Percentiles rank a stretch among this genome's conserved stretches.
phyloP scores from a whole-genome alignment of 108 stramenopile species.

The Skeletonema marinoi region DNA sequence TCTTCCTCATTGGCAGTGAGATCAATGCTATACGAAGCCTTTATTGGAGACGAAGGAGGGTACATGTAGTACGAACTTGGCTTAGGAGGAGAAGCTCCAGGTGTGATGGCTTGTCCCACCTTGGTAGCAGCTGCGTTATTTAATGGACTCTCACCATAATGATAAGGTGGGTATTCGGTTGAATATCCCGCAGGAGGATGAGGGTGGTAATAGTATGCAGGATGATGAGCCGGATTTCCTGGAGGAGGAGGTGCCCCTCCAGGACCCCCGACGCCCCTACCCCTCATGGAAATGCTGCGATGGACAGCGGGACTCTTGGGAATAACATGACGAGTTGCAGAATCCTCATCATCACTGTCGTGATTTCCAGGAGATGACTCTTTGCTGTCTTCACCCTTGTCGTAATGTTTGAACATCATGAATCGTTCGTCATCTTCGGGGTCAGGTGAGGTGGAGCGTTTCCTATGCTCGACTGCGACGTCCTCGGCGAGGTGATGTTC shows the following conservation, averaged over 20 bases:
- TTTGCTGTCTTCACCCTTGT: neutral
- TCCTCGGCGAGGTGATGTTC: neutral
- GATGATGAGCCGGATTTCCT: neutral
- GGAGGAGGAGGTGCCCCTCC: neutral
- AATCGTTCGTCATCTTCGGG: conserved; percentile 1
- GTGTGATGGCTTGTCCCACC: neutral
- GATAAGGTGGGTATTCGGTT: neutral
- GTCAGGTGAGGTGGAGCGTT: neutral
- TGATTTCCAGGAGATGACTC: neutral
- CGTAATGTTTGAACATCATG: conserved; percentile 6
- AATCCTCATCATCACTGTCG: neutral
- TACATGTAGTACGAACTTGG: conserved; percentile 1
- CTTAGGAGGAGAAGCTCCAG: neutral
- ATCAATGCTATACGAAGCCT: neutral
- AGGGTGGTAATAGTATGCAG: neutral
- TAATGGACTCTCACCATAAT: neutral
- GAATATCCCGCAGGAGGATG: neutral
- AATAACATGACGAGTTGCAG: neutral
- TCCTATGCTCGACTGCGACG: neutral
- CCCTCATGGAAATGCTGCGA: conserved; percentile 1
- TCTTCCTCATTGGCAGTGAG: neutral
- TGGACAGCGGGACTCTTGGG: conserved; percentile 1
- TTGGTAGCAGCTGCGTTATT: neutral
- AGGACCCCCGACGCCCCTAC: neutral
- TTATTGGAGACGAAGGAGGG: neutral